Evolutionary conservation across 2,329 filamentous ascomycete genomes (phyloP).

Genomic region (Keithomyces neogunnii): DNA sequence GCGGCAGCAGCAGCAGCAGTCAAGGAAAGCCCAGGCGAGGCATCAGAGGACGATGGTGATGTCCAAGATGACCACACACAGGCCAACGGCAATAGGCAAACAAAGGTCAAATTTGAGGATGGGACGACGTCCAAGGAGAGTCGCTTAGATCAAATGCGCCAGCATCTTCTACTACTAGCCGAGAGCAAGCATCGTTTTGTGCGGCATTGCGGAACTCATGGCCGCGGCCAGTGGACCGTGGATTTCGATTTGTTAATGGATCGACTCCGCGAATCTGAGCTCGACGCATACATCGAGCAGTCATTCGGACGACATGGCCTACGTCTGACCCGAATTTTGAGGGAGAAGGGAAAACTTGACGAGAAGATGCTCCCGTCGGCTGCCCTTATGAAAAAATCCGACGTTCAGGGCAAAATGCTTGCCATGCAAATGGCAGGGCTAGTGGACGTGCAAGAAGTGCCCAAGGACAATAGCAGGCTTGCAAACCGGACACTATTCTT

Average conservation of each 20-base stretch:
- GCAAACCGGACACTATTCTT: slow-evolving; percentile 82
- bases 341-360: slow-evolving; percentile 85
- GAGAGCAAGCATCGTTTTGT: slow-evolving; percentile 63
- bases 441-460: slow-evolving; percentile 89
- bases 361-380: slow-evolving; percentile 79
- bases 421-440: slow-evolving; percentile 80
- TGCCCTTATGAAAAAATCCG: slow-evolving; percentile 75
- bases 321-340: slow-evolving; percentile 76
- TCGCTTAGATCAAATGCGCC: slow-evolving; percentile 53
- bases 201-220: slow-evolving; percentile 53
- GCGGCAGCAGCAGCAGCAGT: background rate
- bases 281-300: slow-evolving; percentile 74
- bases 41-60: slow-evolving; percentile 20
- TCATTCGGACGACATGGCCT: slow-evolving; percentile 69
- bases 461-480: slow-evolving; percentile 73
- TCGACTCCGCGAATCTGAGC: slow-evolving; percentile 63
- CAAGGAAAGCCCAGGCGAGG: slow-evolving; percentile 21
- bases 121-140: slow-evolving; percentile 29
- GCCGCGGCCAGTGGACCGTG: slow-evolving; percentile 70
- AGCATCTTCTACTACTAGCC: slow-evolving; percentile 64
- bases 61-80: slow-evolving; percentile 13
- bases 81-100: slow-evolving; percentile 27
- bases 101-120: slow-evolving; percentile 46
- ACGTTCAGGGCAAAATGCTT: slow-evolving; percentile 76
- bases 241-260: slow-evolving; percentile 69